phyloP scores from a whole-genome alignment of 129 eudicot species.

The Flaveria ramosissima region DNA sequence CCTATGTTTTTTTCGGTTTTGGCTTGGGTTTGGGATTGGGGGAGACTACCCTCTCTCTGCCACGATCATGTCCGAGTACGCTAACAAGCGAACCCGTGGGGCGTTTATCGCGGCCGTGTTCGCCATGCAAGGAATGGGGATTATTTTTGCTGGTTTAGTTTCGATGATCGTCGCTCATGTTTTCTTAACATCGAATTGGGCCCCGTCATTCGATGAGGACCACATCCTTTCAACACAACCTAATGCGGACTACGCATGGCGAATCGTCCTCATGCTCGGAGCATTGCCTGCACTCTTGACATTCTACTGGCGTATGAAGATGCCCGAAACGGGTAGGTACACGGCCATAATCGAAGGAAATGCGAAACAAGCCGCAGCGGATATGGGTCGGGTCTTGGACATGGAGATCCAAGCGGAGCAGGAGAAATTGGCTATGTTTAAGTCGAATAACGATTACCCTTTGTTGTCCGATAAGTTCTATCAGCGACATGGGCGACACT shows the following conservation, averaged over 20 bases:
- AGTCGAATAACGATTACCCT: conserved; percentile 40
- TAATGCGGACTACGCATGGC: conserved; percentile 51
- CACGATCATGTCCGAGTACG: conserved; percentile 74
- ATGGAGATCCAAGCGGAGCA: conserved; percentile 47
- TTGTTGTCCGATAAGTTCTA: conserved; percentile 39
- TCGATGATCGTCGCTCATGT: conserved; percentile 44
- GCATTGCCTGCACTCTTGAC: conserved; percentile 58
- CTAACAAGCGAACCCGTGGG: conserved; percentile 57
- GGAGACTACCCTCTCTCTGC: conserved; percentile 74
- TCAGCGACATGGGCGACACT: conserved; percentile 46
- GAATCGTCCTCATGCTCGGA: conserved; percentile 60
- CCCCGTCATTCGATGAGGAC: background rate
- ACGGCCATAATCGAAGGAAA: conserved; percentile 50
- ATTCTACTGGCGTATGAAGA: conserved; percentile 61
- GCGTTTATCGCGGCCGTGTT: conserved; percentile 62
- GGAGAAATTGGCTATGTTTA: conserved; percentile 40
- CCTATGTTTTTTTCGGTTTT: conserved; percentile 60
- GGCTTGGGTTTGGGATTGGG: conserved; percentile 75
- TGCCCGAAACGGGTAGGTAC: conserved; percentile 65
- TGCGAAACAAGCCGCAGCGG: conserved; percentile 53
- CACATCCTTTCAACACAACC: conserved; percentile 39
- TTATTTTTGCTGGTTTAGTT: conserved; percentile 57
- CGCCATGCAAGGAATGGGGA: conserved; percentile 76
- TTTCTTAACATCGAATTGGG: conserved; percentile 18
- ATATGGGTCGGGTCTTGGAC: conserved; percentile 58